These are phyloP conservation scores for Coniferiporia sulphurascens DNA, from an alignment of 1,284 basidiomycete species.

Conservation along the genomic window DNA sequence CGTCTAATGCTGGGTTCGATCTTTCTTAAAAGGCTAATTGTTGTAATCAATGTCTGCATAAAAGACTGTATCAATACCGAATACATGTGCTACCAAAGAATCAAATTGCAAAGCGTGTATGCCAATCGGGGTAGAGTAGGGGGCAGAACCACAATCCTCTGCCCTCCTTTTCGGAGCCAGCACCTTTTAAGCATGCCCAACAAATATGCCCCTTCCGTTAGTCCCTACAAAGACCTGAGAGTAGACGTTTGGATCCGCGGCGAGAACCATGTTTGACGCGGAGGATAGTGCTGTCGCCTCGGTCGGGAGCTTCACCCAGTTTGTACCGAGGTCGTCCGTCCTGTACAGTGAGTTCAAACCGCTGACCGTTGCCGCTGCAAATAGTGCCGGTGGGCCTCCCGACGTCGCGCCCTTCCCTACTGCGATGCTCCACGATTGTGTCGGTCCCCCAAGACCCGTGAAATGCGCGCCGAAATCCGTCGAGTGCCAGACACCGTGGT, in stretches of 20 bases:
- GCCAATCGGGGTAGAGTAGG: too few relatives aligned
- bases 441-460: slow-evolving; percentile 17
- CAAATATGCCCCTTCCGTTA: slow-evolving; percentile 20
- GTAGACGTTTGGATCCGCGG: slow-evolving; percentile 19
- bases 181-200: slow-evolving; percentile 4
- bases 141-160: too few relatives aligned
- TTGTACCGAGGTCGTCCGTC: slow-evolving; percentile 23
- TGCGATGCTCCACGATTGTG: slow-evolving; percentile 22
- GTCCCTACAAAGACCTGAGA: slow-evolving; percentile 23
- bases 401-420: slow-evolving; percentile 23
- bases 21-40: slow-evolving; percentile 49
- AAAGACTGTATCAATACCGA: background rate
- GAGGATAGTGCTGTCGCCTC: slow-evolving; percentile 16
- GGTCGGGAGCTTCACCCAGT: slow-evolving; percentile 23
- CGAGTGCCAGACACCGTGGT: slow-evolving; percentile 24
- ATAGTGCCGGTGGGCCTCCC: slow-evolving; percentile 23
- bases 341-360: slow-evolving; percentile 21
- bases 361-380: slow-evolving; percentile 19
- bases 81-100: background rate
- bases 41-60: background rate
- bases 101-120: too few relatives aligned
- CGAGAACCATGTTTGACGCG: slow-evolving; percentile 16
- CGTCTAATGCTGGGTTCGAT: slow-evolving; percentile 84
- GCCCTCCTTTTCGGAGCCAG: background rate
- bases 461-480: slow-evolving; percentile 23